A percentile compares a stretch with the other conserved stretches of the same genome.
These are phyloP conservation scores for Botrytis cinerea DNA, from an alignment of 2,329 filamentous ascomycete genomes.

Conservation along the genomic window DNA sequence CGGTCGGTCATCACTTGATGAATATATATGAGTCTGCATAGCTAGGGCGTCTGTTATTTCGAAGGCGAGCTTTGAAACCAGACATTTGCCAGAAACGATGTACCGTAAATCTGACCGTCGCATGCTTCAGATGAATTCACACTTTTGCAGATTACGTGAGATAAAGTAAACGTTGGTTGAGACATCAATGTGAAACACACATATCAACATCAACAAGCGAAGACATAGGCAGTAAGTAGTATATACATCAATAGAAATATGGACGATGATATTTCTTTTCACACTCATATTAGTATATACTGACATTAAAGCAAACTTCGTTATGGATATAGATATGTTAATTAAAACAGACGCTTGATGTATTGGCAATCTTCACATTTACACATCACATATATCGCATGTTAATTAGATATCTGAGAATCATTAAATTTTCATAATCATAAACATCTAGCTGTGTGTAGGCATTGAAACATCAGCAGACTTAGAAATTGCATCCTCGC, in stretches of 20 bases:
- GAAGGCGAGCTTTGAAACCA: background rate
- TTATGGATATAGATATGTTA: background rate
- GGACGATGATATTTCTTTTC: background rate
- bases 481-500: slow-evolving; percentile 78
- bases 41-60: too few species aligned
- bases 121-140: background rate
- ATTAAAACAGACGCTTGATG: background rate
- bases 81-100: too few species aligned
- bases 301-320: background rate
- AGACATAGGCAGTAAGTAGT: background rate
- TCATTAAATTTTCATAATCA: slow-evolving; percentile 15
- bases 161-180: background rate
- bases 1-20: background rate
- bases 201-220: background rate
- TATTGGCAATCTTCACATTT: background rate
- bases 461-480: slow-evolving; percentile 93
- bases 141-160: background rate
- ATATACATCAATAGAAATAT: too few species aligned
- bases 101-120: background rate
- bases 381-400: background rate
- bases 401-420: background rate
- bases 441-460: slow-evolving; percentile 49
- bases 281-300: background rate
- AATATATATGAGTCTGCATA: too few species aligned
- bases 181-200: background rate